Base-by-base conservation (phyloP, 306 rosid genomes). In the Coriaria nepalensis region DNA sequence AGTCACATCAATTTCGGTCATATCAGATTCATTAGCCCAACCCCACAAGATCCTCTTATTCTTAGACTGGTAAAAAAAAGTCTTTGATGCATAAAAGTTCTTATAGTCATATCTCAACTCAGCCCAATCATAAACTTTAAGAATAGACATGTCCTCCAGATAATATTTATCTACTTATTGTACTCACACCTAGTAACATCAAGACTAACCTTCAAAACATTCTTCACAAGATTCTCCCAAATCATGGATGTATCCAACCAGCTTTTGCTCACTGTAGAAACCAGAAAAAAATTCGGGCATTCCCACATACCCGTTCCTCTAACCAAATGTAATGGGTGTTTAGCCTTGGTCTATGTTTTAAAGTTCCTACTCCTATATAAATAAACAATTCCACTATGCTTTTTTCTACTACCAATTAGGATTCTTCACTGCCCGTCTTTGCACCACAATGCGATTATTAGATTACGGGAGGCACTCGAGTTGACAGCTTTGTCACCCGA, bases 11-110 rank as follows among this genome's bases (percentile, higher is more conserved):
- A 66, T 63, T 0, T 42, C 5, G 6, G 14, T 0, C 0, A 59
- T 14, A 47, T 90, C 95, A 0, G 97, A 90, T 55, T 84, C 97
- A 29, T 90, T 90, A 8, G 92, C 90, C 97, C 97, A 90, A 0
- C 79, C 95, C 95, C 87, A 84, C 62, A 90, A 36, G 37, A 90
- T 66, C 53, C 97, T 81, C 40, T 95, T 13, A 10, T 58, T 70
- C 66, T 64, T 74, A 13, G 40, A 68, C 4, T 82, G 72, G 39
- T 90, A 93, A 53, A 65, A 84, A 56, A 90, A 90, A n/a, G n/a
- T 59, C 56, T 90, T 90, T 0, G 94, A 84, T 43, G 97, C 97
- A 60, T 90, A 90, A 50, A 81, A 90, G 56, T 84, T 84, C 0
- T 93, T 93, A 37, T 84, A 84, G 57, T 84, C 95, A 40, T 84